Percentiles rank a stretch among this genome's conserved stretches.
These are phyloP conservation scores for Setaria italica DNA, from an alignment of 202 grass and related monocot genomes.

Conservation along the genomic window DNA sequence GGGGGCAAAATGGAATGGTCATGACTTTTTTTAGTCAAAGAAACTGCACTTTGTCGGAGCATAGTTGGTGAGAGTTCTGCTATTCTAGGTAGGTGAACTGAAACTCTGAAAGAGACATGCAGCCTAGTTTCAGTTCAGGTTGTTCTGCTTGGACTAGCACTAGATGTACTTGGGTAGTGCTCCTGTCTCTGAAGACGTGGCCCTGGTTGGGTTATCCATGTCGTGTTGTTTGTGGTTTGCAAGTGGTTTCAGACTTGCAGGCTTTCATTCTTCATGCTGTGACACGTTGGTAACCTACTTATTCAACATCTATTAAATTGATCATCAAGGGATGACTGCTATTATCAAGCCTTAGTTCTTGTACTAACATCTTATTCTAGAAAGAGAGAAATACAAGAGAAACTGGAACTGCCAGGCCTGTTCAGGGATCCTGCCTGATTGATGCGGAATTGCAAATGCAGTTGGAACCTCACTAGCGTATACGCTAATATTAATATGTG, in stretches of 20 bases:
- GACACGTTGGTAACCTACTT: background rate
- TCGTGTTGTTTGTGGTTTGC: slow-evolving; percentile 13
- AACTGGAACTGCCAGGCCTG: background rate
- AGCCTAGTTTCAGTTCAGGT: slow-evolving; percentile 37
- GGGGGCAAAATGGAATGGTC: slow-evolving; percentile 19
- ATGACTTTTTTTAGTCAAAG: slow-evolving; percentile 6
- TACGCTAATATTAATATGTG: background rate
- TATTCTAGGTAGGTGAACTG: slow-evolving; percentile 52
- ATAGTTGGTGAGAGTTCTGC: slow-evolving; percentile 22
- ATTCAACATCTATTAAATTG: background rate
- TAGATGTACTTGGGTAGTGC: background rate
- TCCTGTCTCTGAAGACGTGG: slow-evolving; percentile 10
- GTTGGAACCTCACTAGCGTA: background rate
- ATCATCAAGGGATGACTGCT: background rate
- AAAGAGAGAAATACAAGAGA: background rate
- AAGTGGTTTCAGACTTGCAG: slow-evolving; percentile 3
- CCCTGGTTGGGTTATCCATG: background rate
- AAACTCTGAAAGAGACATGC: slow-evolving; percentile 43
- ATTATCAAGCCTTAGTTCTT: background rate
- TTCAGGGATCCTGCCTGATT: slow-evolving; percentile 8
- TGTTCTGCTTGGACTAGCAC: background rate
- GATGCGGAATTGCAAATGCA: background rate
- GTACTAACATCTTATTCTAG: background rate
- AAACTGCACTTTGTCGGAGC: slow-evolving; percentile 24
- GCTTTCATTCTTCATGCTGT: background rate